Base-by-base conservation (phyloP, 768 basidiomycete genomes). In the Hortiboletus flavorubellus region DNA sequence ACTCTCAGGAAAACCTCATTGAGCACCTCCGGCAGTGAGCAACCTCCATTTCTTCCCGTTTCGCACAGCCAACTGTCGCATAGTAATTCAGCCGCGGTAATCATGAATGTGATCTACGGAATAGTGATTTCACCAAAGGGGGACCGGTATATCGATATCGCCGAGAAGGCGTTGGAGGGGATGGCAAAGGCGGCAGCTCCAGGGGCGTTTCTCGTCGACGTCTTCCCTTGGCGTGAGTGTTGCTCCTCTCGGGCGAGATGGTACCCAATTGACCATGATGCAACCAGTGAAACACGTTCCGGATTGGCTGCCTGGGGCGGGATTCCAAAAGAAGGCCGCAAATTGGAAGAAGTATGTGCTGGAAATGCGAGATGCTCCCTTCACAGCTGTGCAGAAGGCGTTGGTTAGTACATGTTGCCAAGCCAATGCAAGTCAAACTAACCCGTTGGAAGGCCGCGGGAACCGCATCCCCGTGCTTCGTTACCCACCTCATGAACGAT, bases 21-120 rank as follows among this genome's bases (percentile, higher is more conserved):
- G 74, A 78, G 47, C 78, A 83, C 53, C 71, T 83, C 16, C 73
- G 79, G 35, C 76, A 78, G 82, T 82, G 59, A 71, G 76, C 21
- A 49, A 57, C 4, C 15, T 29, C 9, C 21, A 21, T 46, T 33
- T n/a, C 1, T 35, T 39, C 49, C 33, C 23, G 4, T 39, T 35
- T 35, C 35, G 37, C 16, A n/a, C 41, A 5, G 51, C 55, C 53
- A 26, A 53, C 41, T 7, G 11, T n/a, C 5, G 16, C 50, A 11
- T 59, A 82, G 80, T 34, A 79, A 79, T 53, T 70, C 80, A 18
- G 80, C 78, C 5, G 77, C 78, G 44, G 73, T 77, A 5, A 81
- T 82, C 49, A 82, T 83, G 80, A 74, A 75, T 21, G 74, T 80
- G 4, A 75, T 75, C 8, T 83, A 82, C 51, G 81, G 80, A 5